A percentile compares a stretch with the other conserved stretches of the same genome.
Conservation (phyloP, 2,329 filamentous ascomycete species). For the Sporothrix inflata region DNA sequence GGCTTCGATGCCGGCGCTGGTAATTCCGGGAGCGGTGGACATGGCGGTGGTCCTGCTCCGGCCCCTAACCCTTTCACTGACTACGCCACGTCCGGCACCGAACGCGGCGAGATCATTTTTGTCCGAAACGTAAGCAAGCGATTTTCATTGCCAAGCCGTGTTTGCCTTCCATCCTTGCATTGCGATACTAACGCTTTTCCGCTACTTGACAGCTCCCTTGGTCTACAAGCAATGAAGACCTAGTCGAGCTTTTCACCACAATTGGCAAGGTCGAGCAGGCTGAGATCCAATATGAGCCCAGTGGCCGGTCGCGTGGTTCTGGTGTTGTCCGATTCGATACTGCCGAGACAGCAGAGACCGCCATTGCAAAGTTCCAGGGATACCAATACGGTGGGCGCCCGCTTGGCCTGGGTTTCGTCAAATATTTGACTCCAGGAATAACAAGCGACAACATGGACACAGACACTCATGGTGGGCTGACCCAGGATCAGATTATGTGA, state of each 20-base stretch:
- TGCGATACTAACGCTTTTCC: slow-evolving; percentile 31
- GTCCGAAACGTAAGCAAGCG: slow-evolving; percentile 82
- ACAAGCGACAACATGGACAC: slow-evolving; percentile 80
- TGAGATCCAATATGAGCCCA: slow-evolving; percentile 98
- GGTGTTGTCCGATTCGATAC: slow-evolving; percentile 95
- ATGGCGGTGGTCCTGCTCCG: slow-evolving; percentile 47
- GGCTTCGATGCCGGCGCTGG: slow-evolving; percentile 49
- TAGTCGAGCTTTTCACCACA: slow-evolving; percentile 94
- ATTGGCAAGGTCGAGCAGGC: slow-evolving; percentile 98
- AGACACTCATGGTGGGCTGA: slow-evolving; percentile 72
- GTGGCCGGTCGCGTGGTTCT: slow-evolving; percentile 89
- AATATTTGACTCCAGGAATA: slow-evolving; percentile 73
- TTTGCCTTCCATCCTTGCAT: slow-evolving; percentile 34
- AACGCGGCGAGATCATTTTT: slow-evolving; percentile 83
- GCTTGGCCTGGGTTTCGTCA: slow-evolving; percentile 89
- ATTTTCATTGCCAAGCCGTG: background rate
- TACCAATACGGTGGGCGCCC: slow-evolving; percentile 97
- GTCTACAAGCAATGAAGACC: slow-evolving; percentile 98
- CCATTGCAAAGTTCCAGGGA: slow-evolving; percentile 95
- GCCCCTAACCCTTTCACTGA: slow-evolving; percentile 90
- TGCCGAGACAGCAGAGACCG: slow-evolving; percentile 82
- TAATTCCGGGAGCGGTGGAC: slow-evolving; percentile 55
- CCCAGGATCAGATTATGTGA: slow-evolving; percentile 98
- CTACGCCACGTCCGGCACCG: slow-evolving; percentile 82
- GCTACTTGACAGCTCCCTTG: slow-evolving; percentile 74